These are phyloP conservation scores for Rosellinia necatrix DNA, from an alignment of 2,329 filamentous ascomycete species.

Conservation along the genomic window DNA sequence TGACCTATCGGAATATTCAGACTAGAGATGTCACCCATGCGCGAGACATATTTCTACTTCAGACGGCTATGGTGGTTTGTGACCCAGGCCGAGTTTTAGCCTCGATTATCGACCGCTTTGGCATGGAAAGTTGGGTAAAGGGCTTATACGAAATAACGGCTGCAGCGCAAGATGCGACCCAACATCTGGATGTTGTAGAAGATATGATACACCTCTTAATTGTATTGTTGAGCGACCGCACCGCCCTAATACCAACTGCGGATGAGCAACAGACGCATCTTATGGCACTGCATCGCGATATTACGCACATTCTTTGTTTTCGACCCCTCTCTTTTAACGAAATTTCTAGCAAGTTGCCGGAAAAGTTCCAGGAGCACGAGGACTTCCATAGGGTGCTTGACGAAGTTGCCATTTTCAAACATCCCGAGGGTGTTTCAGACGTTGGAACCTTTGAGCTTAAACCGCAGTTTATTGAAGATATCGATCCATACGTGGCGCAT, in stretches of 20 bases:
- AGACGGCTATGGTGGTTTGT: slow-evolving; percentile 87
- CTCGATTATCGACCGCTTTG: slow-evolving; percentile 89
- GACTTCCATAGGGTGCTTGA: slow-evolving; percentile 84
- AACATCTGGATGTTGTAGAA: slow-evolving; percentile 91
- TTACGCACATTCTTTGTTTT: slow-evolving; percentile 93
- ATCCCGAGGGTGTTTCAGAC: slow-evolving; percentile 89
- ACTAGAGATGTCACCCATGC: slow-evolving; percentile 93
- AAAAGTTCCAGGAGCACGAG: slow-evolving; percentile 87
- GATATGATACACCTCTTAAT: slow-evolving; percentile 95
- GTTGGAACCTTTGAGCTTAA: slow-evolving; percentile 94
- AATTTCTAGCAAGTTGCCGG: slow-evolving; percentile 81
- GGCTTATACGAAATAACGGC: slow-evolving; percentile 76
- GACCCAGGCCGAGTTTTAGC: slow-evolving; percentile 82
- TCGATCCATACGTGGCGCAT: slow-evolving; percentile 95
- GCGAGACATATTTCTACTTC: slow-evolving; percentile 90
- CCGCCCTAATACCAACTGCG: slow-evolving; percentile 72
- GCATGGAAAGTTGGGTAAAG: slow-evolving; percentile 84
- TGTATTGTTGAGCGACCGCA: slow-evolving; percentile 86
- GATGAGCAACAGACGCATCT: slow-evolving; percentile 68
- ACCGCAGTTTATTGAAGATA: slow-evolving; percentile 79
- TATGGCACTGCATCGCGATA: slow-evolving; percentile 80
- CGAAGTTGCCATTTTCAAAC: slow-evolving; percentile 85
- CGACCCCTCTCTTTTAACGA: slow-evolving; percentile 95
- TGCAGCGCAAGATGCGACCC: slow-evolving; percentile 78
- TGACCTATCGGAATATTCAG: slow-evolving; percentile 86